Percentiles rank a stretch among this genome's conserved stretches.
phyloP scores from a whole-genome alignment of 2,329 filamentous ascomycete species.

The Trichoderma arundinaceum region DNA sequence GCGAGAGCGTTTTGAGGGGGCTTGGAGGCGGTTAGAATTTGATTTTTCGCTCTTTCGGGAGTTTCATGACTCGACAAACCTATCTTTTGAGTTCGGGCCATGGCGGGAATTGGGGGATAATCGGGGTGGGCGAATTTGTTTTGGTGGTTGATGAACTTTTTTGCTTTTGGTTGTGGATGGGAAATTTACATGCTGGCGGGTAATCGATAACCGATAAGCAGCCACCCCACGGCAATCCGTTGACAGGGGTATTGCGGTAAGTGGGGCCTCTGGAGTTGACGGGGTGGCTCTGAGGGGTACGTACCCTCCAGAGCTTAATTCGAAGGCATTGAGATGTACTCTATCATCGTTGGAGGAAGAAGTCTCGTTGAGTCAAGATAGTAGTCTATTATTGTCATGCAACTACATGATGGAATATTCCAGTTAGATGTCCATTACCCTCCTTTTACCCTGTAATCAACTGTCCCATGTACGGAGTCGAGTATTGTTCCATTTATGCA shows the following conservation, averaged over 20 bases:
- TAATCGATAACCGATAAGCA: constrained; percentile 21
- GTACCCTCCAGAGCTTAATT: neutral
- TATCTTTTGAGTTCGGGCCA: constrained; percentile 18
- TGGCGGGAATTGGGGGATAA: neutral
- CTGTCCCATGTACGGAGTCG: too few relatives aligned
- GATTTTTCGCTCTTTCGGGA: neutral
- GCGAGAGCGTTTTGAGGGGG: constrained; percentile 71
- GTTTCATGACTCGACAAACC: neutral
- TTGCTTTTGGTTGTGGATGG: constrained; percentile 6
- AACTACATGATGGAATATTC: too few relatives aligned
- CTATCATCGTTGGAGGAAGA: too few relatives aligned
- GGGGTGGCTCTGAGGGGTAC: neutral
- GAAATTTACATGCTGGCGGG: constrained; percentile 28
- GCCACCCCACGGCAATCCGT: constrained; percentile 3
- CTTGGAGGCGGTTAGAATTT: constrained; percentile 46
- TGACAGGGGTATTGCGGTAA: constrained; percentile 5
- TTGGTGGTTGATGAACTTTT: constrained; percentile 14
- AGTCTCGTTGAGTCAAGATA: too few relatives aligned
- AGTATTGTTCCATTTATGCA: too few relatives aligned
- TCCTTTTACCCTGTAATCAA: too few relatives aligned
- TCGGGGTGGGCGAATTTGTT: neutral
- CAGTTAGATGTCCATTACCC: too few relatives aligned
- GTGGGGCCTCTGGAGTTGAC: neutral
- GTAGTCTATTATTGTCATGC: too few relatives aligned
- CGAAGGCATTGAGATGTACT: neutral